phyloP scores from a whole-genome alignment of 2,329 filamentous ascomycete species.

The Colletotrichum gloeosporioides region DNA sequence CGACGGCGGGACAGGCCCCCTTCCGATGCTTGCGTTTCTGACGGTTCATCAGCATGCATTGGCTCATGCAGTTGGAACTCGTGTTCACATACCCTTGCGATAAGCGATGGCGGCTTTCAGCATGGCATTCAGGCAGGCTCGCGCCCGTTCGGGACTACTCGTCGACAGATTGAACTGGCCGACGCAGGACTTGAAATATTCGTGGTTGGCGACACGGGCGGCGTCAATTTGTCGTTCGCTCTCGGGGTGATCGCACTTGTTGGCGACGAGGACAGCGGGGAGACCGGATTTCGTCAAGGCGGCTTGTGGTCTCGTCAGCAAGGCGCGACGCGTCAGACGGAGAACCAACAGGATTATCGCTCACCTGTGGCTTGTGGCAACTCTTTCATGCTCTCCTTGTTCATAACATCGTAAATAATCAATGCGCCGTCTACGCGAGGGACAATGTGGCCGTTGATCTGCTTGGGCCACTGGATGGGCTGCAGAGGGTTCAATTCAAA shows the following conservation, averaged over 20 bases:
- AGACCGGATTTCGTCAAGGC: constrained; percentile 74
- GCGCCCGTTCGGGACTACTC: constrained; percentile 73
- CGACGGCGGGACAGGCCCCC: constrained; percentile 53
- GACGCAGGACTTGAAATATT: constrained; percentile 71
- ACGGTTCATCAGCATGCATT: constrained; percentile 13
- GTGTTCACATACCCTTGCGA: constrained; percentile 66
- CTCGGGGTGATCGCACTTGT: constrained; percentile 84
- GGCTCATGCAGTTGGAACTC: background rate
- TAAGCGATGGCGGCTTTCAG: constrained; percentile 72
- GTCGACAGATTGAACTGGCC: constrained; percentile 77
- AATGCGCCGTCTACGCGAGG: constrained; percentile 84
- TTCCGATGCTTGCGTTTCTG: constrained; percentile 34
- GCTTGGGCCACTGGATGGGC: constrained; percentile 70
- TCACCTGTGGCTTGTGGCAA: constrained; percentile 81
- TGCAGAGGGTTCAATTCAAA: constrained; percentile 65
- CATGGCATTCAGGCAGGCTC: constrained; percentile 77
- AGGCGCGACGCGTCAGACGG: background rate
- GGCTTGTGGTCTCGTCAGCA: constrained; percentile 54
- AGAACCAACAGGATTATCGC: constrained; percentile 37
- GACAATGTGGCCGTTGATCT: constrained; percentile 72
- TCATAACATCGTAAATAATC: constrained; percentile 87
- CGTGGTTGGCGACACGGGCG: constrained; percentile 64
- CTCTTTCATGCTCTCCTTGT: constrained; percentile 74
- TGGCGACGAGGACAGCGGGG: constrained; percentile 83
- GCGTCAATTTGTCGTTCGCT: constrained; percentile 75